Evolutionary conservation across 2,329 filamentous ascomycete genomes (phyloP).

Genomic region (Fusarium sp.): DNA sequence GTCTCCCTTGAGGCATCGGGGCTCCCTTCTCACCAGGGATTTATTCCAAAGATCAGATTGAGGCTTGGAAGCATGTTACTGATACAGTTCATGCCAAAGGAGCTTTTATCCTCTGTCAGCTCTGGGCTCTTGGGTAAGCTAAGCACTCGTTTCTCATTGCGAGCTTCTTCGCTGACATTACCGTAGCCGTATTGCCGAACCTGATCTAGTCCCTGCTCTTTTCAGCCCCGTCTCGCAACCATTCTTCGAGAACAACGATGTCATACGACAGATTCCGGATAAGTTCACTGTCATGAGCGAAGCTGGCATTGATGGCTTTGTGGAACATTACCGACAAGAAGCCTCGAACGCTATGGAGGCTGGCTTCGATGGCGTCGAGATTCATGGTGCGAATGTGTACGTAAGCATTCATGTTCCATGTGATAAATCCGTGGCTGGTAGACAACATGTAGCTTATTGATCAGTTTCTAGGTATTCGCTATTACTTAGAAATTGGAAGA

Average conservation of each 20-base stretch:
- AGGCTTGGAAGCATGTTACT: constrained; percentile 67
- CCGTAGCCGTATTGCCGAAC: constrained; percentile 18
- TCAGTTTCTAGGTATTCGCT: constrained; percentile 57
- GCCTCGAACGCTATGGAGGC: constrained; percentile 64
- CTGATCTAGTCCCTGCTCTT: constrained; percentile 15
- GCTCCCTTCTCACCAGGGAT: constrained; percentile 49
- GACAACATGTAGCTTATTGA: constrained; percentile 51
- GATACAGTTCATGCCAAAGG: constrained; percentile 70
- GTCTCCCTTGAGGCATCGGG: constrained; percentile 44
- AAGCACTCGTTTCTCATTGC: neutral
- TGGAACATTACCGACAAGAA: constrained; percentile 64
- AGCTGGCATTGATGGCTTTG: constrained; percentile 69
- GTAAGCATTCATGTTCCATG: constrained; percentile 40
- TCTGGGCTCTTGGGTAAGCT: constrained; percentile 68
- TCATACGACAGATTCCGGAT: neutral
- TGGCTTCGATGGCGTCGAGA: constrained; percentile 69
- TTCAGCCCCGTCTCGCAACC: constrained; percentile 20
- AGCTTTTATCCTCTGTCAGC: constrained; percentile 67
- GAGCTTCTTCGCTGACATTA: neutral
- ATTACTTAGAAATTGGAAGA: fast-evolving
- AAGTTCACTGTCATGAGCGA: constrained; percentile 62
- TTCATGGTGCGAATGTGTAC: constrained; percentile 66
- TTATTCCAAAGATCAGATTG: constrained; percentile 63
- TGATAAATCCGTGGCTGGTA: fast-evolving
- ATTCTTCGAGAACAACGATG: neutral